Percentiles rank a stretch among this genome's conserved stretches.
Evolutionary conservation across 768 basidiomycete species (phyloP).

Genomic region (Tephrocybe sp.): DNA sequence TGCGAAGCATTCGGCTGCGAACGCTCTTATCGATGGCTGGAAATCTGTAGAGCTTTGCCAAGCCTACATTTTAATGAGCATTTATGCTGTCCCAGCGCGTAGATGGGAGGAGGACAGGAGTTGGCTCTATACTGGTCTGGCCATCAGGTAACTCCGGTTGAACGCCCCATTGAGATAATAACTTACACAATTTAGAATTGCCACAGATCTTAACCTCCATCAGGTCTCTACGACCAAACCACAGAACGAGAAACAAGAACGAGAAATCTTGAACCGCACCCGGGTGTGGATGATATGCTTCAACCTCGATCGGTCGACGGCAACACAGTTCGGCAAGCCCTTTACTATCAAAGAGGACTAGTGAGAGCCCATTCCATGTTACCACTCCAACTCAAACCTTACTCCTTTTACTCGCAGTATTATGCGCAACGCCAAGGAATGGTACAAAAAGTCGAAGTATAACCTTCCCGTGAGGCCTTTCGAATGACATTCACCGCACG

Average conservation of each 20-base stretch:
- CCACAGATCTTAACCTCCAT: constrained; percentile 87
- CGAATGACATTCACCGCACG: neutral
- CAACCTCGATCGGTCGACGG: constrained; percentile 83
- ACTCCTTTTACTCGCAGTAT: constrained; percentile 35
- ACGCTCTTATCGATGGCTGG: constrained; percentile 77
- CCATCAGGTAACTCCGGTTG: constrained; percentile 53
- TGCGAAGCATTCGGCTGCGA: constrained; percentile 78
- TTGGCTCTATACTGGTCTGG: constrained; percentile 87
- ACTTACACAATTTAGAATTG: constrained; percentile 50
- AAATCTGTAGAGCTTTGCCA: constrained; percentile 88
- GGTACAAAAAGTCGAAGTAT: constrained; percentile 70
- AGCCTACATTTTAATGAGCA: constrained; percentile 86
- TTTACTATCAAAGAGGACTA: constrained; percentile 85
- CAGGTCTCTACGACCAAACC: constrained; percentile 58
- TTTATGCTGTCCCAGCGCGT: constrained; percentile 76
- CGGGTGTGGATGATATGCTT: constrained; percentile 92
- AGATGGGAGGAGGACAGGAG: constrained; percentile 90
- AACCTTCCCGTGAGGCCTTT: constrained; percentile 46
- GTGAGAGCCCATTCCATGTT: constrained; percentile 33
- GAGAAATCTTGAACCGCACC: constrained; percentile 81
- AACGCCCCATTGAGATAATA: neutral
- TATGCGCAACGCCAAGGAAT: constrained; percentile 67
- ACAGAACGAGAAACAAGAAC: constrained; percentile 71
- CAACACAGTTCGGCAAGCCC: constrained; percentile 88
- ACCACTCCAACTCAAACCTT: neutral